phyloP scores from a whole-genome alignment of 352 stramenopile species.

The Phytophthora hibernalis region DNA sequence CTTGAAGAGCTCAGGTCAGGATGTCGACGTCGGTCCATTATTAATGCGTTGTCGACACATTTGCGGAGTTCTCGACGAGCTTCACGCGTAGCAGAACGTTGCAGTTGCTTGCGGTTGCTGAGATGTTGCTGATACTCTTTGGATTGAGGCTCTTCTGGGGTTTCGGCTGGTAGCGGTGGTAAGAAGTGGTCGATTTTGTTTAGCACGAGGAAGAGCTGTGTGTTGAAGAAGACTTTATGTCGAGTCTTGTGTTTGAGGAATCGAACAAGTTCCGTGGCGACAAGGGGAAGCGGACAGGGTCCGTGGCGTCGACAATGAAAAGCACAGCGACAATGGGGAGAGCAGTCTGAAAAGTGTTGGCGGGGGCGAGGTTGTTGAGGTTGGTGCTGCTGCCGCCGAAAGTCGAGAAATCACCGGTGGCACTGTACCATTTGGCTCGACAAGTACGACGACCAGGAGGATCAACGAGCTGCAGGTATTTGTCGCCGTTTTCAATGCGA shows the following conservation, averaged over 20 bases:
- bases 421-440: slow-evolving; percentile 48
- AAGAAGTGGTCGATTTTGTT: slow-evolving; percentile 64
- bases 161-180: slow-evolving; percentile 9
- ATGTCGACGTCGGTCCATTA: slow-evolving; percentile 49
- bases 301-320: slow-evolving; percentile 60
- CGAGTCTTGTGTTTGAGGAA: slow-evolving; percentile 50
- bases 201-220: slow-evolving; percentile 59
- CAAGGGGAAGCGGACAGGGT: slow-evolving; percentile 59
- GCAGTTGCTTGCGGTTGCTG: slow-evolving; percentile 30
- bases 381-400: slow-evolving; percentile 26
- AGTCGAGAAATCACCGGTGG: slow-evolving; percentile 11
- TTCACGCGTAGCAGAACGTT: slow-evolving; percentile 39
- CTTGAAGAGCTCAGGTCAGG: slow-evolving; percentile 23
- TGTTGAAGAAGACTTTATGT: slow-evolving; percentile 34
- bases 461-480: slow-evolving; percentile 58
- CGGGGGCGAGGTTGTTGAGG: slow-evolving; percentile 28
- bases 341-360: slow-evolving; percentile 13
- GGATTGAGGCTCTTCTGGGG: slow-evolving; percentile 21
- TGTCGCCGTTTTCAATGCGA: slow-evolving; percentile 45
- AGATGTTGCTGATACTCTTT: slow-evolving; percentile 35
- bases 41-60: slow-evolving; percentile 58
- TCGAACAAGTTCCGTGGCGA: slow-evolving; percentile 56
- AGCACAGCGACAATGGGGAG: slow-evolving; percentile 53
- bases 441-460: slow-evolving; percentile 43
- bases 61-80: slow-evolving; percentile 56